Evolutionary conservation across 805 yeast species (phyloP).

Genomic region (Kodamaea hsintzibuensis): DNA sequence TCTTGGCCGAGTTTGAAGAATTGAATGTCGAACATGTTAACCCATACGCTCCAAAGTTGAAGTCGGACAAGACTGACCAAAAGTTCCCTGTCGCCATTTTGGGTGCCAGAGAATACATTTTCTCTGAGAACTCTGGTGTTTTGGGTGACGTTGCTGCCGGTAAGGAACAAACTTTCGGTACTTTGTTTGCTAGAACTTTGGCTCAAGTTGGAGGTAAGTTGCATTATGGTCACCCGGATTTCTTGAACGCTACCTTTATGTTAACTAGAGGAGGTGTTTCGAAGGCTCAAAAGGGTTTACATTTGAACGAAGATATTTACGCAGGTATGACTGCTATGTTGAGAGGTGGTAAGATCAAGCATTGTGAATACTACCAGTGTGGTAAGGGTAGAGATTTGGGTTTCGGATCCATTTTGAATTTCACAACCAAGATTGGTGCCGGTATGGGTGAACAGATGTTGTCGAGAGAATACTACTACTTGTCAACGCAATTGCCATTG

Average conservation of each 20-base stretch:
- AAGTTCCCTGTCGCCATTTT: constrained; percentile 76
- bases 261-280: constrained; percentile 87
- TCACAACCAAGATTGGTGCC: constrained; percentile 87
- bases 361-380: constrained; percentile 85
- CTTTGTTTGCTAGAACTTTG: constrained; percentile 78
- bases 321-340: constrained; percentile 84
- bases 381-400: constrained; percentile 91
- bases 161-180: constrained; percentile 87
- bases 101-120: constrained; percentile 85
- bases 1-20: constrained; percentile 82
- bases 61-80: constrained; percentile 48
- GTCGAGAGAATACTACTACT: constrained; percentile 78
- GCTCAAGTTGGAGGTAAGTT: constrained; percentile 84
- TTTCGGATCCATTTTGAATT: constrained; percentile 81
- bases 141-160: constrained; percentile 91
- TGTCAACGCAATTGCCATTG: constrained; percentile 78
- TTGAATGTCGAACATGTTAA: constrained; percentile 71
- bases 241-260: constrained; percentile 73
- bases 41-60: constrained; percentile 77
- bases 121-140: constrained; percentile 83
- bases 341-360: constrained; percentile 87
- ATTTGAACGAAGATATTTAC: constrained; percentile 83
- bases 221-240: constrained; percentile 90
- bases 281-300: constrained; percentile 83
- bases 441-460: constrained; percentile 93